Conservation (phyloP, 768 basidiomycete genomes). For the Mycena galopus region DNA sequence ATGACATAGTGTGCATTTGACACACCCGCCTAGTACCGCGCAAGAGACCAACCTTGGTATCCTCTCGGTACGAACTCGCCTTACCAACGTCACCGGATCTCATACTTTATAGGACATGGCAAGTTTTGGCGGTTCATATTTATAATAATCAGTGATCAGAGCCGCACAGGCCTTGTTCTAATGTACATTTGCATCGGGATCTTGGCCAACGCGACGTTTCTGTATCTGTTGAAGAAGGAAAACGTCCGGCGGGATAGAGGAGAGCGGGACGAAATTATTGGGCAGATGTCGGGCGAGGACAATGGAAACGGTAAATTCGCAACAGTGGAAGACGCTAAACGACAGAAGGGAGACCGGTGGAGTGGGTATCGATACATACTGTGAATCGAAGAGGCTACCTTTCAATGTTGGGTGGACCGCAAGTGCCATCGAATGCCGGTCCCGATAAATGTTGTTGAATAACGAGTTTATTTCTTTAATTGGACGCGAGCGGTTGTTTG, state of each 20-base stretch:
- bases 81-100: background rate
- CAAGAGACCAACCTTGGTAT: conserved; percentile 75
- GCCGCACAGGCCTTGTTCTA: conserved; percentile 65
- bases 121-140: background rate
- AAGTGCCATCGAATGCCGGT: too few species aligned
- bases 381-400: conserved; percentile 43
- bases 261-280: conserved; percentile 76
- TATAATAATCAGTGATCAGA: background rate
- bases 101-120: conserved; percentile 8
- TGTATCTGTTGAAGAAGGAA: conserved; percentile 65
- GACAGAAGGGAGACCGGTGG: conserved; percentile 78
- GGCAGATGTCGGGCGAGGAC: conserved; percentile 57
- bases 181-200: conserved; percentile 78
- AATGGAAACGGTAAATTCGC: conserved; percentile 66
- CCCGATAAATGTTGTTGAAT: too few species aligned
- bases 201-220: conserved; percentile 62
- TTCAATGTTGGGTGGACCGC: too few species aligned
- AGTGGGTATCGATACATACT: conserved; percentile 79
- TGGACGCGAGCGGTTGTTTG: too few species aligned
- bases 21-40: conserved; percentile 64
- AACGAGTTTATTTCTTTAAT: too few species aligned
- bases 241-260: conserved; percentile 74
- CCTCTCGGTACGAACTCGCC: conserved; percentile 51
- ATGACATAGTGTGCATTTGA: background rate
- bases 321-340: conserved; percentile 68